Base-by-base conservation (phyloP, 768 basidiomycete species). In the Mycena vitilis region DNA sequence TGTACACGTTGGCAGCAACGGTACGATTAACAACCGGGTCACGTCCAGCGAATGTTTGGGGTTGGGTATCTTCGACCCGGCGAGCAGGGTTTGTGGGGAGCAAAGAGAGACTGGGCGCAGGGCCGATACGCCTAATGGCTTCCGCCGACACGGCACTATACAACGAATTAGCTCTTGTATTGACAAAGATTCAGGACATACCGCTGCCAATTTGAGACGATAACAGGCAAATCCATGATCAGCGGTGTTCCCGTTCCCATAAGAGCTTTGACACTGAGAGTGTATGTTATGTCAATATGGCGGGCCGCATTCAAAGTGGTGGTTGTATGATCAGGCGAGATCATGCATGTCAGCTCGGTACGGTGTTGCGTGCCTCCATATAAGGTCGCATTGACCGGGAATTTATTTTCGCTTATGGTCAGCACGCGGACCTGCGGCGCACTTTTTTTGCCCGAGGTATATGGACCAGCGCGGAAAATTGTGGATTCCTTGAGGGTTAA, bases 131-230 rank as follows among this genome's bases (percentile, higher is more conserved):
- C 73, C 89, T 86, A 64, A 93, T 83, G 37, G 93, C 92, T 77
- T 94, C 92, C 20, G 85, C 81, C 1, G 93, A 94, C 10, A 92
- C 90, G 51, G 81, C 81, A 74, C 94, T 94, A 68, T 40, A 65
- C n/a, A 16, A 66, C n/a, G 23, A 25, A 61, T 69, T 22, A 63
- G 63, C 40, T 40, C 51, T 18, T 44, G 23, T 20, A 20, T 25
- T 37, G 22, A 36, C n/a, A 18, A 45, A 15, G 42, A 63, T 8
- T 11, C 15, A 9, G 49, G 40, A 80, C 89, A 52, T 68, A 92
- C 93, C 91, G 87, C 72, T 91, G 92, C 94, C 94, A 95, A 73
- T 95, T 95, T 6, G 94, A 94, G 42, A 95, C 83, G 52, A 93
- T 89, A 20, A 95, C 85, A 20, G 94, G 94, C 34, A 95, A 79